phyloP scores from a whole-genome alignment of 2,329 filamentous ascomycete genomes.

The Ceratocystis colombiana region DNA sequence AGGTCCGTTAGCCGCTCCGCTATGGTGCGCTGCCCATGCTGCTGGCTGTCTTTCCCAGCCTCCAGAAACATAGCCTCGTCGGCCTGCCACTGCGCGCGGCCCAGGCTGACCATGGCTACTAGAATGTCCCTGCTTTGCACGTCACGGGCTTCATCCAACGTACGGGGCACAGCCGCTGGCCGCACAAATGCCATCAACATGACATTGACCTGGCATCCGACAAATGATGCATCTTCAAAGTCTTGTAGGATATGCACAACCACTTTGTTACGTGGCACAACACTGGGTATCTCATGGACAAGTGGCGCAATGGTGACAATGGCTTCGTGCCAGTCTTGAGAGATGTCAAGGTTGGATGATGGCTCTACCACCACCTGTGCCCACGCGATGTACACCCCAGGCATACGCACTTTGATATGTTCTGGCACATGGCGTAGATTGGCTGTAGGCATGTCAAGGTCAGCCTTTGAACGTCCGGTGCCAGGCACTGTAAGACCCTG shows the following conservation, averaged over 20 bases:
- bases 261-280: constrained; percentile 44
- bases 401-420: constrained; percentile 44
- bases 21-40: constrained; percentile 37
- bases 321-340: constrained; percentile 45
- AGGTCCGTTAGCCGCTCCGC: constrained; percentile 41
- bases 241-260: constrained; percentile 46
- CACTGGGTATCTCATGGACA: constrained; percentile 37
- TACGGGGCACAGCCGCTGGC: constrained; percentile 26
- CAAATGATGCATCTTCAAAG: constrained; percentile 37
- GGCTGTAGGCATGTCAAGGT: constrained; percentile 44
- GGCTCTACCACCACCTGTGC: constrained; percentile 36
- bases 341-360: constrained; percentile 16
- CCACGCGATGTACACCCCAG: constrained; percentile 58
- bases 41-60: constrained; percentile 32
- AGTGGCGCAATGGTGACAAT: constrained; percentile 48
- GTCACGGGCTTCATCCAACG: constrained; percentile 29
- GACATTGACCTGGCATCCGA: constrained; percentile 40
- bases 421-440: constrained; percentile 45
- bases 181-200: constrained; percentile 53
- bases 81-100: constrained; percentile 39
- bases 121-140: constrained; percentile 36
- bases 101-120: constrained; percentile 39
- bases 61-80: constrained; percentile 32
- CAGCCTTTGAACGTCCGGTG: constrained; percentile 34
- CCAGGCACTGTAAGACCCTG: constrained; percentile 40